A percentile compares a stretch with the other conserved stretches of the same genome.
phyloP scores from a whole-genome alignment of 257 asterid species.

The Nicotiana undulata region DNA sequence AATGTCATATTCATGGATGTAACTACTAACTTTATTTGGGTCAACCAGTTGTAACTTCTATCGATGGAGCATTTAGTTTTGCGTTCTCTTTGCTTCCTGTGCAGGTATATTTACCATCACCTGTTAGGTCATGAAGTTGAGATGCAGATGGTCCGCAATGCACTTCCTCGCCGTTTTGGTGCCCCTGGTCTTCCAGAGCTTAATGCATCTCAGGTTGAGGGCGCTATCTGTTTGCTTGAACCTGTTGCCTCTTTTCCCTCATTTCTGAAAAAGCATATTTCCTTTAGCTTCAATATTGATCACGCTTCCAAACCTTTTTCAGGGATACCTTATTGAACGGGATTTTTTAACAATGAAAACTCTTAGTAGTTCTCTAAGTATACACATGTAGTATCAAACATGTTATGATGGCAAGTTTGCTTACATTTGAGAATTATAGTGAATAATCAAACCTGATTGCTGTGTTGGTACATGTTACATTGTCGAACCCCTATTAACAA shows the following conservation, averaged over 20 bases:
- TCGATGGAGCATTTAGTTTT: not conserved
- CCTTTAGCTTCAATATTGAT: not conserved
- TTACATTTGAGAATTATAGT: not conserved
- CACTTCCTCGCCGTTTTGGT: constrained; percentile 97
- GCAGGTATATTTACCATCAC: constrained; percentile 97
- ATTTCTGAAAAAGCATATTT: not conserved
- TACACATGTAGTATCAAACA: not conserved
- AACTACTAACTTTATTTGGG: not conserved
- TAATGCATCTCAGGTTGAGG: constrained; percentile 90
- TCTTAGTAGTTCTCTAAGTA: not conserved
- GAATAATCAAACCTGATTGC: not conserved
- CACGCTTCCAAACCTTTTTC: not conserved
- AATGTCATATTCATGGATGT: not conserved
- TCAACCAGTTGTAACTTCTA: not conserved
- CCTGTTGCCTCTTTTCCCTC: too few relatives aligned
- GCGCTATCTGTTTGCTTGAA: not conserved
- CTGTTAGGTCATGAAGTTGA: constrained; percentile 97
- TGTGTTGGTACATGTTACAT: not conserved
- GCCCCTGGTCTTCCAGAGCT: constrained; percentile 99
- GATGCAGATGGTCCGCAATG: constrained; percentile 97
- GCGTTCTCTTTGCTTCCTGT: not conserved
- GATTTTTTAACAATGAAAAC: not conserved
- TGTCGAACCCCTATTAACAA: not conserved
- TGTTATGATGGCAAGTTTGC: not conserved
- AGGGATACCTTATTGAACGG: not conserved